Evolutionary conservation across 2,329 filamentous ascomycete genomes (phyloP), one percentile per base, ranked within the genome.

Genomic region (Hirsutella minnesotensis): DNA sequence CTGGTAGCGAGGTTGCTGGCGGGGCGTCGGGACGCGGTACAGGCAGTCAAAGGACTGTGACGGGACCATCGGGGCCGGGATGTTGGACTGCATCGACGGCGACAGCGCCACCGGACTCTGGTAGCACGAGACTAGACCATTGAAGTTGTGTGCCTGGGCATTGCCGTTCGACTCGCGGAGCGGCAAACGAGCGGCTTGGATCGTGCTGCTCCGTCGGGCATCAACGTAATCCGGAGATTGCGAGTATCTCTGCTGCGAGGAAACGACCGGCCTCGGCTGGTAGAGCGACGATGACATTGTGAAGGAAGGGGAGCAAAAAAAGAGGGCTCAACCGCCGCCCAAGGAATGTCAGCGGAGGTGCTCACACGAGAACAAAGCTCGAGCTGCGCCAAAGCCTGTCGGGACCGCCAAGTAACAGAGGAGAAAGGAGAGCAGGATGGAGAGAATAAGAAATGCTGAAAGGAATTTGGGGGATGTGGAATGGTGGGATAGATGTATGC

Each of bases 121-220:
- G 58, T 68, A 66, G 55, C 66, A 69, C 34, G 68, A 63, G 24
- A 64, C 62, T 48, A 68, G 52, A 47, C 62, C 54, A 48, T 62
- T 63, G 58, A 60, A 64, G 55, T 38, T 59, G 49, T 63, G 59
- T 42, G 61, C 54, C 53, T 77, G 73, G 38, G 66, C 61, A 56
- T 77, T 77, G 51, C 68, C 67, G 12, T 66, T 70, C 18, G 70
- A 66, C 52, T 77, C 73, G 44, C 69, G 62, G 31, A 77, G 64
- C 24, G 73, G 72, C 46, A 67, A 60, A 46, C 69, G 54, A 50
- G 56, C 56, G 51, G 49, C 49, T 53, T 61, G 53, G 53, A 58
- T 46, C 39, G 57, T 59, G 49, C 62, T 45, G 41, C 62, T 61
- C 49, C 69, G 65, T 43, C 68, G 65, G 44, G 57, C 54, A 50